Conservation (phyloP, 2,329 filamentous ascomycete species). For the Diaporthe sp. region DNA sequence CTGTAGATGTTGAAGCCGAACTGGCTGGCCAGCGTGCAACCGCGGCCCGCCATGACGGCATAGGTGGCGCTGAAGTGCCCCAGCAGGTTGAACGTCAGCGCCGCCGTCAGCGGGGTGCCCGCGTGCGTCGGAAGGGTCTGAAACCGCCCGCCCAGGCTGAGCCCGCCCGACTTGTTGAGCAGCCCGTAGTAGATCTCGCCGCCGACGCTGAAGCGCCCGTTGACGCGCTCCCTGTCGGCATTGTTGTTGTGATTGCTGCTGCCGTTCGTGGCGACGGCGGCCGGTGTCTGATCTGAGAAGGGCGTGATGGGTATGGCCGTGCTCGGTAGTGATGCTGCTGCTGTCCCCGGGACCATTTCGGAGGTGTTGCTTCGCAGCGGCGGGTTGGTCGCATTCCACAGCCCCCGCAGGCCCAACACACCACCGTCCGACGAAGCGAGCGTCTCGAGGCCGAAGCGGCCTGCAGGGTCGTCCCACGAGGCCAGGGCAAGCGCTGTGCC, state of each 20-base stretch:
- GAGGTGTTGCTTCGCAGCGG: slow-evolving; percentile 39
- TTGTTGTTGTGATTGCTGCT: neutral
- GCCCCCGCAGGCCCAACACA: slow-evolving; percentile 83
- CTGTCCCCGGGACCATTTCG: neutral
- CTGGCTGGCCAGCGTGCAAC: slow-evolving; percentile 86
- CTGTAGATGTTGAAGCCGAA: slow-evolving; percentile 99
- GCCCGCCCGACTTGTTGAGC: slow-evolving; percentile 91
- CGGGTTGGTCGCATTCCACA: slow-evolving; percentile 75
- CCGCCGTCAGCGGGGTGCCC: slow-evolving; percentile 93
- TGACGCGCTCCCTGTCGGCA: slow-evolving; percentile 68
- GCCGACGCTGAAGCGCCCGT: slow-evolving; percentile 88
- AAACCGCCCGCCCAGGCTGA: slow-evolving; percentile 90
- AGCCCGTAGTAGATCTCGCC: slow-evolving; percentile 96
- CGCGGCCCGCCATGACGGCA: slow-evolving; percentile 80
- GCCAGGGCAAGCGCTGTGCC: slow-evolving; percentile 79
- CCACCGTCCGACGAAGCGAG: slow-evolving; percentile 94
- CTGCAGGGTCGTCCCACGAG: slow-evolving; percentile 79
- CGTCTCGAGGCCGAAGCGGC: slow-evolving; percentile 86
- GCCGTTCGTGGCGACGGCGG: neutral
- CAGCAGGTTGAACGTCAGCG: slow-evolving; percentile 92
- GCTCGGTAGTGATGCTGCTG: slow-evolving; percentile 36
- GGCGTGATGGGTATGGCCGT: neutral
- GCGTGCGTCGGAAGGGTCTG: slow-evolving; percentile 83
- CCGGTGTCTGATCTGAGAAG: neutral
- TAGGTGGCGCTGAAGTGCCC: slow-evolving; percentile 93